Percentiles rank a stretch among this genome's conserved stretches.
Conservation (phyloP, 768 basidiomycete genomes). For the Xanthoconium stramineum region DNA sequence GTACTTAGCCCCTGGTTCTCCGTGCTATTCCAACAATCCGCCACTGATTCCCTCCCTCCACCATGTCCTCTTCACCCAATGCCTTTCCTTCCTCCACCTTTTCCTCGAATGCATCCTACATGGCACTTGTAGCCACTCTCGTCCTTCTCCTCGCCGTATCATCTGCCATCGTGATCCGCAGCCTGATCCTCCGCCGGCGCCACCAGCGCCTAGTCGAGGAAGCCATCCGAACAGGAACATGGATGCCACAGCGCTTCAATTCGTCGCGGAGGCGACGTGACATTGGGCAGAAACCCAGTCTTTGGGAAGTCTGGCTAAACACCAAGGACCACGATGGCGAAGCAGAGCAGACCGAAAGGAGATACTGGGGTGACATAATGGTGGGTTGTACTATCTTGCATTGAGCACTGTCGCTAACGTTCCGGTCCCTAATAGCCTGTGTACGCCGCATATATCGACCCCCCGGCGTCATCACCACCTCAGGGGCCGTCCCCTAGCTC, state of each 20-base stretch:
- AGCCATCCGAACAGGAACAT: conserved; percentile 63
- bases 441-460: conserved; percentile 18
- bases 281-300: conserved; percentile 29
- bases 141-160: conserved; percentile 67
- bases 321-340: conserved; percentile 8
- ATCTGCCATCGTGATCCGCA: conserved; percentile 62
- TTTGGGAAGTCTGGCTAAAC: conserved; percentile 30
- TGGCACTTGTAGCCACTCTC: conserved; percentile 58
- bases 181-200: conserved; percentile 59
- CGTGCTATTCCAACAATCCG: background rate
- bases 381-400: conserved; percentile 11
- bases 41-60: background rate
- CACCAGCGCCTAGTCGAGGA: conserved; percentile 58
- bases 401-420: background rate
- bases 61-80: conserved; percentile 18
- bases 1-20: background rate
- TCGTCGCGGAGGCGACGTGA: conserved; percentile 22
- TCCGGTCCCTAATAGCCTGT: conserved; percentile 19
- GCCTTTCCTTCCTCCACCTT: background rate
- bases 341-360: conserved; percentile 15
- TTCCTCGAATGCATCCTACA: conserved; percentile 27
- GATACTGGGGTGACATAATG: conserved; percentile 29
- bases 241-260: conserved; percentile 37
- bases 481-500: background rate
- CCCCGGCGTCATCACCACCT: conserved; percentile 3